Evolutionary conservation across 805 yeast genomes (phyloP).

Genomic region (Candida maris): DNA sequence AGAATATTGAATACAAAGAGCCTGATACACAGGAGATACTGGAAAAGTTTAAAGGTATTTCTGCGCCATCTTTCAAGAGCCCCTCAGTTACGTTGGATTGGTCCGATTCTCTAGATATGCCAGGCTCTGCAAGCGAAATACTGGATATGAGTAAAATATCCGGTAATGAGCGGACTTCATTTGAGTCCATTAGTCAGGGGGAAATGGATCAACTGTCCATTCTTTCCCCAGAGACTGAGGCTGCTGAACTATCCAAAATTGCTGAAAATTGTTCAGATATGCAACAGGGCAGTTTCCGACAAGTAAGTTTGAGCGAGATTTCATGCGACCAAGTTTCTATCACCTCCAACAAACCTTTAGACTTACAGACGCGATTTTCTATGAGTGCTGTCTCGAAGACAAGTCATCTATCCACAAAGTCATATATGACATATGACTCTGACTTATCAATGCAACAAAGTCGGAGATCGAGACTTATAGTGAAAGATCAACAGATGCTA

Average conservation of each 20-base stretch:
- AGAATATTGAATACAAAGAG: slow-evolving; percentile 4
- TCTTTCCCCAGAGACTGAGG: slow-evolving; percentile 1
- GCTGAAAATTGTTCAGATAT: background rate
- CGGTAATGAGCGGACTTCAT: slow-evolving; percentile 3
- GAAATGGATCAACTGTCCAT: slow-evolving; percentile 18
- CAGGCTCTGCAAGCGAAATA: slow-evolving; percentile 15
- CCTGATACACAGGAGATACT: slow-evolving; percentile 15
- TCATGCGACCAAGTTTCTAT: background rate
- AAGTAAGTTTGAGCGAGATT: background rate
- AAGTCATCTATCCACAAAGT: slow-evolving; percentile 38
- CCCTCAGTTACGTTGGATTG: slow-evolving; percentile 36
- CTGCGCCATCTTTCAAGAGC: slow-evolving; percentile 28
- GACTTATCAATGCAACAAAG: slow-evolving; percentile 36
- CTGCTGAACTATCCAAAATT: background rate
- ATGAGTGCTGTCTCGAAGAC: slow-evolving; percentile 32
- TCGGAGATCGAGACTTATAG: slow-evolving; percentile 13
- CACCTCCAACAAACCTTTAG: background rate
- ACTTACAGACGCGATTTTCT: slow-evolving; percentile 19
- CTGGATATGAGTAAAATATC: slow-evolving; percentile 14
- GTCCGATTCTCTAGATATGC: slow-evolving; percentile 32
- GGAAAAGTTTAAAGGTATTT: slow-evolving; percentile 17
- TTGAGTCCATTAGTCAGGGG: slow-evolving; percentile 12
- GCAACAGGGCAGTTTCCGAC: background rate
- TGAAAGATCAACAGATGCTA: slow-evolving; percentile 23
- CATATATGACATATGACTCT: slow-evolving; percentile 61